Conservation (phyloP, 2,329 filamentous ascomycete species). For the Alternaria conjuncta region DNA sequence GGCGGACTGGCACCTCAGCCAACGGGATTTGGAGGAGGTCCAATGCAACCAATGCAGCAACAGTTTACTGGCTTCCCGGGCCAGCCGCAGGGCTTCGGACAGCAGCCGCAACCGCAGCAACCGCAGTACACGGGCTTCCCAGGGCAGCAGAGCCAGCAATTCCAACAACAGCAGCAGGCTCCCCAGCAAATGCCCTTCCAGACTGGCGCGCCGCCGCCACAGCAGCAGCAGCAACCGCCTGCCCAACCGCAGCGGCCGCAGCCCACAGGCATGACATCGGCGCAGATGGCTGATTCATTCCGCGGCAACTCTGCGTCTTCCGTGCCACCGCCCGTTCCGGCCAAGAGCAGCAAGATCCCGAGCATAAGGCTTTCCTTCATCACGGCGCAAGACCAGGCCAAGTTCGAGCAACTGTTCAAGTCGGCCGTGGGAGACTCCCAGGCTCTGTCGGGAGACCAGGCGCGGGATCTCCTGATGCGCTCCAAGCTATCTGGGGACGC, state of each 20-base stretch:
- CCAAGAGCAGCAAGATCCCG: constrained; percentile 79
- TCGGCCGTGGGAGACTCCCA: constrained; percentile 86
- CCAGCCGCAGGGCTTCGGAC: constrained; percentile 55
- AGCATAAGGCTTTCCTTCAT: constrained; percentile 96
- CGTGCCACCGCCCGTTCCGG: constrained; percentile 67
- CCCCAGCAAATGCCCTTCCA: constrained; percentile 54
- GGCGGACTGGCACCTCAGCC: constrained; percentile 55
- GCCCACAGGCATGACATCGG: constrained; percentile 66
- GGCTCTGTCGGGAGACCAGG: constrained; percentile 89
- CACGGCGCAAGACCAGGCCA: constrained; percentile 90
- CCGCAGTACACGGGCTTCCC: constrained; percentile 58
- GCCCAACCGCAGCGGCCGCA: constrained; percentile 57
- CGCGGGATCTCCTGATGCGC: constrained; percentile 83
- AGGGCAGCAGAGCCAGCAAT: constrained; percentile 51
- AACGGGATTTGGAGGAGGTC: constrained; percentile 59
- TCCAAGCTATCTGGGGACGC: constrained; percentile 88
- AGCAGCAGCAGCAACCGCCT: constrained; percentile 64
- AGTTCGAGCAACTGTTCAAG: constrained; percentile 98
- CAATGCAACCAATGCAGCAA: constrained; percentile 60
- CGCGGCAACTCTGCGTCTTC: constrained; percentile 43
- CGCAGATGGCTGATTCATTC: constrained; percentile 70
- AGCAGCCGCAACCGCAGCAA: constrained; percentile 52
- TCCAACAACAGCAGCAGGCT: constrained; percentile 61
- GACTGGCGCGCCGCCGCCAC: constrained; percentile 59
- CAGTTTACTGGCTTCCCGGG: constrained; percentile 58